Evolutionary conservation across 441 rosid genomes (phyloP).

Genomic region (Monsonia emarginata): DNA sequence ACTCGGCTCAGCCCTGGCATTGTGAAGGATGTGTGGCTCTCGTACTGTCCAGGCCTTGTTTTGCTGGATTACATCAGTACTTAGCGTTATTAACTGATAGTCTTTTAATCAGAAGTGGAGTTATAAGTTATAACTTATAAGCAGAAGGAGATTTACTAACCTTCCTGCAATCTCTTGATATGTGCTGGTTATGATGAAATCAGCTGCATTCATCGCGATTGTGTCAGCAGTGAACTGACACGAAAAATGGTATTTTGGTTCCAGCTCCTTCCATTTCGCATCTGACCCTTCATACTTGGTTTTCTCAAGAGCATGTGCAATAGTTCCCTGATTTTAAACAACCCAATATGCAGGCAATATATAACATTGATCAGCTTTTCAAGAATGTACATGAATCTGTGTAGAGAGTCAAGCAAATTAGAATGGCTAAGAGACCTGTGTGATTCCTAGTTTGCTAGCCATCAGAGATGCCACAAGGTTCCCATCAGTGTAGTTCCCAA

Average conservation of each 20-base stretch:
- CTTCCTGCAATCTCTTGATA: slow-evolving; percentile 95
- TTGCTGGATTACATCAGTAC: slow-evolving; percentile 40
- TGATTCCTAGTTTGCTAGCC: slow-evolving; percentile 79
- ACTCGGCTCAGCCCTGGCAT: slow-evolving; percentile 86
- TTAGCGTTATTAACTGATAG: background rate
- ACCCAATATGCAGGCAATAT: no score
- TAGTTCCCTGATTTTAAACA: slow-evolving; percentile 52
- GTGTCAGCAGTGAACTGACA: slow-evolving; percentile 93
- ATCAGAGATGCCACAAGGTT: slow-evolving; percentile 86
- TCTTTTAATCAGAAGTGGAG: no score
- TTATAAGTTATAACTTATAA: no score
- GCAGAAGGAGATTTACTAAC: slow-evolving; percentile 34
- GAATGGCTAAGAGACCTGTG: slow-evolving; percentile 39
- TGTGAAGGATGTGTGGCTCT: slow-evolving; percentile 83
- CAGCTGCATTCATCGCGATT: slow-evolving; percentile 86
- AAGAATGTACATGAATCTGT: no score
- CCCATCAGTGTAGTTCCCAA: slow-evolving; percentile 95
- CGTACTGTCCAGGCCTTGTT: slow-evolving; percentile 81
- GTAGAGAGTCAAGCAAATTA: no score
- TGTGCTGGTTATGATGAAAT: slow-evolving; percentile 91
- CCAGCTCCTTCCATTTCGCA: slow-evolving; percentile 80
- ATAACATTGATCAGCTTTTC: no score
- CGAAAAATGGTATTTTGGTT: slow-evolving; percentile 80
- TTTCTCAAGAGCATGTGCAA: slow-evolving; percentile 94
- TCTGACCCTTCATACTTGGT: slow-evolving; percentile 93